A percentile compares a stretch with the other conserved stretches of the same genome.
These are phyloP conservation scores for Hansenula sp. DNA, from an alignment of 1,139 yeast genomes.

Conservation along the genomic window DNA sequence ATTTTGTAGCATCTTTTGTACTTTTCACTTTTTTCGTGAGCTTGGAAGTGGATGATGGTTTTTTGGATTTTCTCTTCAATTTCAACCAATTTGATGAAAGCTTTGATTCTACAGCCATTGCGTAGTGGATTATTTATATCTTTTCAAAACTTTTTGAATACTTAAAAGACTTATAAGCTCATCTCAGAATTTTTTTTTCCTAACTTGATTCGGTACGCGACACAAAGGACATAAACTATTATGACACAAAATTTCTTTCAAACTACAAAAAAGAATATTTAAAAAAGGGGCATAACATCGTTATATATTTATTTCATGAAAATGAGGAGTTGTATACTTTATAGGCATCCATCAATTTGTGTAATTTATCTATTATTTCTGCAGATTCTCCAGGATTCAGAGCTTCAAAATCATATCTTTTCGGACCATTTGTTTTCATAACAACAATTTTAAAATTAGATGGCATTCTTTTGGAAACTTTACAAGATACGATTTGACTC, in stretches of 20 bases:
- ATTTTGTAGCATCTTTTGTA: conserved; percentile 5
- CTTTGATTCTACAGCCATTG: background rate
- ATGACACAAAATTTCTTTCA: background rate
- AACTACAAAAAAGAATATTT: background rate
- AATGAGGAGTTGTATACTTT: conserved; percentile 27
- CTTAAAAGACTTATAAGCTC: background rate
- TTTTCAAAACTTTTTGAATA: too few relatives aligned
- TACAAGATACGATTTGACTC: conserved; percentile 69
- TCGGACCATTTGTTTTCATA: conserved; percentile 58
- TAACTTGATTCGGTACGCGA: background rate
- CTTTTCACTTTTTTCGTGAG: conserved; percentile 2
- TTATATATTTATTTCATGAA: background rate
- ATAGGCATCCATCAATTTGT: conserved; percentile 48
- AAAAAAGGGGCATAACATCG: background rate
- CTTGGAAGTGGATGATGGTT: conserved; percentile 1
- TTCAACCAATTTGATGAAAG: conserved; percentile 19
- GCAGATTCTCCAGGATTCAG: conserved; percentile 54
- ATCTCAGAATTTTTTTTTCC: conserved; percentile 1
- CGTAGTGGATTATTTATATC: too few relatives aligned
- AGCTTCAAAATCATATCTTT: conserved; percentile 87
- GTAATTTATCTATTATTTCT: conserved; percentile 70
- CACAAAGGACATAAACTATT: background rate
- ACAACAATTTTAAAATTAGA: conserved; percentile 79
- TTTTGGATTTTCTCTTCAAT: conserved; percentile 11
- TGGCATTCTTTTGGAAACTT: conserved; percentile 75